phyloP scores from a whole-genome alignment of 139 green algal species.

The Chlorella sorokiniana region DNA sequence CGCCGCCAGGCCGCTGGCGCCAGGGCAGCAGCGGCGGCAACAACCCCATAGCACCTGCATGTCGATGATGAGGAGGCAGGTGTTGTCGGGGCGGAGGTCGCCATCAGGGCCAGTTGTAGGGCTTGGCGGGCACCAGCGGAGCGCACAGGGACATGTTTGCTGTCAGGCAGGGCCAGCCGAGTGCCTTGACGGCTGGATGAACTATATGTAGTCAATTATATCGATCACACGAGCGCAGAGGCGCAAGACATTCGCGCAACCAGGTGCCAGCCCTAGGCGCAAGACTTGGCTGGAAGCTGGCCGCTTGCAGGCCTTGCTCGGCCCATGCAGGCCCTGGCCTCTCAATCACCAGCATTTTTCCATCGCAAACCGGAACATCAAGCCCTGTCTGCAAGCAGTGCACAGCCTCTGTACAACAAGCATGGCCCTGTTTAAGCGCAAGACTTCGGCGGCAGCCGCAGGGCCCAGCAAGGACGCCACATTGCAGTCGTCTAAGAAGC shows the following conservation, averaged over 20 bases:
- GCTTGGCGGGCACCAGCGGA: slow-evolving; percentile 21
- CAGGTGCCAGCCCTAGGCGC: not conserved
- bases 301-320: not conserved
- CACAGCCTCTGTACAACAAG: not conserved
- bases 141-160: too few species aligned
- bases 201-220: not conserved
- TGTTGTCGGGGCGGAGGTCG: slow-evolving; percentile 49
- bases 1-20: not conserved
- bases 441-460: not conserved
- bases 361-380: not conserved
- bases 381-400: too few species aligned
- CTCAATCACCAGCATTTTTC: too few species aligned
- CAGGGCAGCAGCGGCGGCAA: not conserved
- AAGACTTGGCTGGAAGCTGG: not conserved
- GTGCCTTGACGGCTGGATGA: too few species aligned
- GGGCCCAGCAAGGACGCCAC: not conserved
- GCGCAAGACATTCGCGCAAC: not conserved
- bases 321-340: not conserved
- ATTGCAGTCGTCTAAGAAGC: not conserved
- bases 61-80: slow-evolving; percentile 69
- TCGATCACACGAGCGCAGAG: too few species aligned
- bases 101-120: slow-evolving; percentile 63
- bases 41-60: slow-evolving; percentile 68
- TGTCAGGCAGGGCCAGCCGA: too few species aligned
- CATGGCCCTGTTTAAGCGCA: not conserved